Percentiles rank a stretch among this genome's conserved stretches.
Evolutionary conservation across 2,329 filamentous ascomycete species (phyloP).

Genomic region (Diaporthe ampelina): DNA sequence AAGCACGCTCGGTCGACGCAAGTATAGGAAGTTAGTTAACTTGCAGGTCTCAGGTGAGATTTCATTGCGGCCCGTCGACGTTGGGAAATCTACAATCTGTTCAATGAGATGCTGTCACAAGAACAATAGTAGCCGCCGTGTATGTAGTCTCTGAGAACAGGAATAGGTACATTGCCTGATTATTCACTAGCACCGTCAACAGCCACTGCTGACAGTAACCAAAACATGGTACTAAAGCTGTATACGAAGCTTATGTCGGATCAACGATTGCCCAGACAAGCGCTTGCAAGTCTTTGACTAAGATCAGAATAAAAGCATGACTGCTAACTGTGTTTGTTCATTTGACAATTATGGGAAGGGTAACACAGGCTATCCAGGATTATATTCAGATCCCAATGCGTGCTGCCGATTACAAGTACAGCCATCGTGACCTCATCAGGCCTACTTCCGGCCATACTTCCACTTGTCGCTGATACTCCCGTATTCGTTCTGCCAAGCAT

Average conservation of each 20-base stretch:
- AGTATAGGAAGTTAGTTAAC: too few species aligned
- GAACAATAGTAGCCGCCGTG: not conserved
- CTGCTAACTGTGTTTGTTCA: not conserved
- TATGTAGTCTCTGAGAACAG: not conserved
- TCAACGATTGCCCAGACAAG: not conserved
- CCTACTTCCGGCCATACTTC: conserved; percentile 30
- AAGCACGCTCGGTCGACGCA: too few species aligned
- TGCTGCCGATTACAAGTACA: not conserved
- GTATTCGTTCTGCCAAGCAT: conserved; percentile 98
- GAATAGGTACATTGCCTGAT: too few species aligned
- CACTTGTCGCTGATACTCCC: conserved; percentile 77
- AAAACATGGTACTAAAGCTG: not conserved
- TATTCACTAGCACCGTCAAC: not conserved
- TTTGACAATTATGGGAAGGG: too few species aligned
- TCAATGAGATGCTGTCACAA: not conserved
- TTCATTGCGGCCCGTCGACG: too few species aligned
- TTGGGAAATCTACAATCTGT: not conserved
- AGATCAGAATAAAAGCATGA: not conserved
- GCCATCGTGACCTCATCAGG: not conserved
- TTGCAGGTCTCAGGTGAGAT: too few species aligned
- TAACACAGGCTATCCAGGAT: conserved; percentile 7
- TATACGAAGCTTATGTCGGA: not conserved
- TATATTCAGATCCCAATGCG: not conserved
- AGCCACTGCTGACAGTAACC: not conserved
- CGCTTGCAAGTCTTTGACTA: not conserved